Base-by-base conservation (phyloP, 495 filamentous ascomycete genomes). In the Cryomyces minteri region DNA sequence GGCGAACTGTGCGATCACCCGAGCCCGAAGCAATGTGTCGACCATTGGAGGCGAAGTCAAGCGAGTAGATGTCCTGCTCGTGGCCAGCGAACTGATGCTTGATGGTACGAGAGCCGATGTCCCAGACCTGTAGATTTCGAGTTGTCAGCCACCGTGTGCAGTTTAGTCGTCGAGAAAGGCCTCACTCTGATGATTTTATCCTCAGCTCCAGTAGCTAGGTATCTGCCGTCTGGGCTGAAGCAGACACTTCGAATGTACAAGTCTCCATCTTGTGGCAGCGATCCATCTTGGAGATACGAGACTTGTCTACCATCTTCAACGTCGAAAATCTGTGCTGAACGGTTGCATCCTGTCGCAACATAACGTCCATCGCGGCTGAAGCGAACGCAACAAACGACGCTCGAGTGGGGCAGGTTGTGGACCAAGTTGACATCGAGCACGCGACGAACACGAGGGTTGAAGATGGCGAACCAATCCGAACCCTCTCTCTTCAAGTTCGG, bases 401-500 rank as follows among this genome's bases (percentile, higher is more conserved):
- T 64, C 51, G 55, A 45, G 44, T 66, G 63, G 14, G 52, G 47
- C 8, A 66, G 52, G 34, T 53, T 64, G 53, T 64, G 62, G 11
- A 64, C 55, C 31, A 66, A 44, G 18, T 66, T 55, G 12, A 66
- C 60, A 44, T 66, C 63, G 4, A 66, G 53, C 14, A 50, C 40
- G n/a, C 63, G 53, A 29, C 50, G 51, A 11, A 60, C 50, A 30
- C 52, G 53, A 11, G 62, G 62, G 48, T 66, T 63, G 58, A 62
- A 66, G 25, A 66, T 52, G 6, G 60, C 63, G 37, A 57, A 63
- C 63, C 63, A 66, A 41, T 66, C 63, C 30, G 44, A 29, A 12
- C 61, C n/a, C 38, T 59, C 59, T 18, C 54, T 55, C 49, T 63
- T 63, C 46, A 86, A 77, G 43, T 83, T 76, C 1, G 78, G 69